A percentile compares a stretch with the other conserved stretches of the same genome.
Conservation (phyloP, 2,329 filamentous ascomycete species). For the Verticillium nonalfalfae region DNA sequence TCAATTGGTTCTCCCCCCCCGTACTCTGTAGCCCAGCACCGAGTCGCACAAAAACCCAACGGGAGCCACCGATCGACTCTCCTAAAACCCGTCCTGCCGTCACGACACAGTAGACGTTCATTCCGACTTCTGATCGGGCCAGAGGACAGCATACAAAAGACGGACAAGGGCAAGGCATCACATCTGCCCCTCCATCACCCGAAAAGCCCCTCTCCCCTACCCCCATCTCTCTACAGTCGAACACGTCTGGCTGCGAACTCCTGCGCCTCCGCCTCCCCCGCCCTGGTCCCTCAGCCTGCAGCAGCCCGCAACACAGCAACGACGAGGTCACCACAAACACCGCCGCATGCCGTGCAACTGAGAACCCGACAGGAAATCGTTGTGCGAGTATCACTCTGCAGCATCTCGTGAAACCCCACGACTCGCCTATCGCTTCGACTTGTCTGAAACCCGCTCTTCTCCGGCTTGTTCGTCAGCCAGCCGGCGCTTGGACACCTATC, state of each 20-base stretch:
- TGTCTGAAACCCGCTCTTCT: neutral
- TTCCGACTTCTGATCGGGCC: neutral
- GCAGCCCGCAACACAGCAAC: slow-evolving; percentile 33
- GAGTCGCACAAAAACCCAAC: slow-evolving; percentile 45
- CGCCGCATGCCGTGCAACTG: slow-evolving; percentile 44
- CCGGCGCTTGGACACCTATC: neutral
- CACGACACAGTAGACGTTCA: slow-evolving; percentile 11
- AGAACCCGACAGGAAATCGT: slow-evolving; percentile 33
- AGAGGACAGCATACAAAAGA: neutral
- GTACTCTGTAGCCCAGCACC: slow-evolving; percentile 15
- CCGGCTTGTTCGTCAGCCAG: neutral
- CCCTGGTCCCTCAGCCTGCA: slow-evolving; percentile 32
- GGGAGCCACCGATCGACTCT: slow-evolving; percentile 31
- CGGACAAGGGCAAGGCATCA: neutral
- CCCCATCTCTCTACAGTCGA: slow-evolving; percentile 1
- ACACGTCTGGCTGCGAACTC: slow-evolving; percentile 11
- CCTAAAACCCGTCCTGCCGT: neutral
- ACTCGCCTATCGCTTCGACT: neutral
- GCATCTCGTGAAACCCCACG: slow-evolving; percentile 28
- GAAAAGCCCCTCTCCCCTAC: neutral
- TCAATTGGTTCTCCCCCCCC: slow-evolving; percentile 32
- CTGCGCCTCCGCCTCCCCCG: slow-evolving; percentile 18
- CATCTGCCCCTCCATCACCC: neutral
- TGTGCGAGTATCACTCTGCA: slow-evolving; percentile 44
- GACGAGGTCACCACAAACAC: slow-evolving; percentile 33